Conservation (phyloP, 192 early-diverging fungal species). For the Gigaspora rosea region DNA sequence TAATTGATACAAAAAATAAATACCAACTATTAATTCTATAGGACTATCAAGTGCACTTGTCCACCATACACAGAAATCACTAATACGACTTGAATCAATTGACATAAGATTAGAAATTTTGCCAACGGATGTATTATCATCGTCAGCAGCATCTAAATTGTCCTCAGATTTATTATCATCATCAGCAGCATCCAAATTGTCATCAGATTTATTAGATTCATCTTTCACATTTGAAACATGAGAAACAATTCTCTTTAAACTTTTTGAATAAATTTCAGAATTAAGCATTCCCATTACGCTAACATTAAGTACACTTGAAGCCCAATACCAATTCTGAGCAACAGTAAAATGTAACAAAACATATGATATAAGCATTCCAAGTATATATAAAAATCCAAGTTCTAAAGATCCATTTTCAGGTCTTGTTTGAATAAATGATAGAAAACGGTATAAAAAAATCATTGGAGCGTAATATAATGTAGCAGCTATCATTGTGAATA, state of each 20-base stretch:
- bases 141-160: constrained; percentile 38
- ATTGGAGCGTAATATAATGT: constrained; percentile 40
- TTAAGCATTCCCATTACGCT: constrained; percentile 51
- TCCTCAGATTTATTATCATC: constrained; percentile 29
- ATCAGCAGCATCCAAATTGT: not conserved
- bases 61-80: constrained; percentile 53
- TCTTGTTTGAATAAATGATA: constrained; percentile 37
- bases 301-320: not conserved
- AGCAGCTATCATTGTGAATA: constrained; percentile 15
- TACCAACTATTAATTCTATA: constrained; percentile 63
- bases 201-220: constrained; percentile 18
- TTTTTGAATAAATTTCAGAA: constrained; percentile 68
- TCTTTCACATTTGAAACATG: constrained; percentile 24
- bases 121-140: constrained; percentile 52
- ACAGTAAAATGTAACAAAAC: not conserved
- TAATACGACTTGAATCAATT: constrained; percentile 67
- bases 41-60: constrained; percentile 60
- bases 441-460: constrained; percentile 36
- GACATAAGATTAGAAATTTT: constrained; percentile 77
- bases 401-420: not conserved
- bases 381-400: not conserved
- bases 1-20: constrained; percentile 71
- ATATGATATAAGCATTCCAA: constrained; percentile 23
- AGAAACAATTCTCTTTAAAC: constrained; percentile 55
- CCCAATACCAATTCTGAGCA: constrained; percentile 20